These are phyloP conservation scores for Fusarium stilboides DNA, from an alignment of 2,329 filamentous ascomycete species.

Conservation along the genomic window DNA sequence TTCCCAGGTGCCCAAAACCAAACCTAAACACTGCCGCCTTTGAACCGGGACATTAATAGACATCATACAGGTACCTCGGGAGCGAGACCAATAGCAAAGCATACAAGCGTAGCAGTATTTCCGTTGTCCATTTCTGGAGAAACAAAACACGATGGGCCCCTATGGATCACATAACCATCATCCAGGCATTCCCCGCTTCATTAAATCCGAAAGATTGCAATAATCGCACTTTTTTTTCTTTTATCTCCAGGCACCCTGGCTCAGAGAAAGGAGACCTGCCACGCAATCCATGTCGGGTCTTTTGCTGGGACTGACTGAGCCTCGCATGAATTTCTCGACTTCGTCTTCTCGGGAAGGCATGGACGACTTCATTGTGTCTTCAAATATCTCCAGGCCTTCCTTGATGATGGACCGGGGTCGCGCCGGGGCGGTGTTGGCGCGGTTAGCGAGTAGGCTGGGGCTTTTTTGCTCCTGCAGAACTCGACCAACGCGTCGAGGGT, in stretches of 20 bases:
- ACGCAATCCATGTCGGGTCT: slow-evolving; percentile 89
- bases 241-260: slow-evolving; percentile 90
- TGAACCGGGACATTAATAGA: slow-evolving; percentile 38
- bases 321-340: slow-evolving; percentile 80
- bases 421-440: slow-evolving; percentile 60
- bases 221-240: slow-evolving; percentile 12
- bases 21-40: slow-evolving; percentile 27
- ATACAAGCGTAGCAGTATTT: slow-evolving; percentile 37
- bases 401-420: slow-evolving; percentile 53
- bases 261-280: slow-evolving; percentile 88
- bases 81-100: slow-evolving; percentile 32
- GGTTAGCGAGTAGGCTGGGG: slow-evolving; percentile 54
- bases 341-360: slow-evolving; percentile 65
- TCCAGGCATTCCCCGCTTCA: slow-evolving; percentile 28
- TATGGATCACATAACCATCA: slow-evolving; percentile 19
- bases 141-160: slow-evolving; percentile 35
- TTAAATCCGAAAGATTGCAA: slow-evolving; percentile 25
- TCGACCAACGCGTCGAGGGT: slow-evolving; percentile 60
- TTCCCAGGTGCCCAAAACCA: slow-evolving; percentile 34
- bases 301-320: slow-evolving; percentile 77
- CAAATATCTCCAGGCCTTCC: slow-evolving; percentile 65
- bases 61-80: slow-evolving; percentile 39
- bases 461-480: slow-evolving; percentile 59
- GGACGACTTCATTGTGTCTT: slow-evolving; percentile 60
- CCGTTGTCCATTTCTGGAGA: slow-evolving; percentile 28